These are phyloP conservation scores for Fagopyrum homotropicum DNA, from an alignment of 148 eudicot species.

Conservation along the genomic window DNA sequence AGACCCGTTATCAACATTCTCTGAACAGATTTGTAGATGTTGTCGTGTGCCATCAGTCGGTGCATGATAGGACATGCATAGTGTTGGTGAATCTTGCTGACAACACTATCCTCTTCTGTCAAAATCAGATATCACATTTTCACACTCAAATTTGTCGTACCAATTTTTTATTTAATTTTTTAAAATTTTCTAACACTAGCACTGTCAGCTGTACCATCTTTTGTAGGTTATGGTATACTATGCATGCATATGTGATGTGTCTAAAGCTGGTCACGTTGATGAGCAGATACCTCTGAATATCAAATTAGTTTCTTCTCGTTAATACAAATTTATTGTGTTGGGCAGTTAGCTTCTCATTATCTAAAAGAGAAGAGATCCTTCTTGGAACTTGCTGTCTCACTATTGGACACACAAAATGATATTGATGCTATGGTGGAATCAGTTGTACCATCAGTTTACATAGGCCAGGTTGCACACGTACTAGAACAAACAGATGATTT, in stretches of 20 bases:
- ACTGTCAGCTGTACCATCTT: neutral
- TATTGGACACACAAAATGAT: slow-evolving; percentile 46
- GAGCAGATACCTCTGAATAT: neutral
- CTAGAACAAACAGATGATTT: slow-evolving; percentile 58
- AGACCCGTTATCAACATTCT: no score
- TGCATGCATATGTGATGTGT: neutral
- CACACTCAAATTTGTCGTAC: no score
- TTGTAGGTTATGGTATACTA: neutral
- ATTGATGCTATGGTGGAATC: slow-evolving; percentile 60
- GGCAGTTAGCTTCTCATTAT: slow-evolving; percentile 81
- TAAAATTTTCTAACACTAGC: neutral
- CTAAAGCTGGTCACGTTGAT: neutral
- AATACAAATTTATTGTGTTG: slow-evolving; percentile 10
- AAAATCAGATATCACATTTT: no score
- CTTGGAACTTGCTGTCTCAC: slow-evolving; percentile 73
- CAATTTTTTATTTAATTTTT: no score
- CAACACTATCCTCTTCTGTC: no score
- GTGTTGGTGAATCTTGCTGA: no score
- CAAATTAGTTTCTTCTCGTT: neutral
- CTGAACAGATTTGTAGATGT: no score
- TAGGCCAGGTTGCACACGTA: slow-evolving; percentile 89
- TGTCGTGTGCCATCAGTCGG: no score
- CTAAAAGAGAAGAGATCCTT: slow-evolving; percentile 76
- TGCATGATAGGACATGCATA: no score
- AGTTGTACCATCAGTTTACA: slow-evolving; percentile 63